Evolutionary conservation across 305 asterid genomes (phyloP).

Genomic region (Rubia tinctorum): DNA sequence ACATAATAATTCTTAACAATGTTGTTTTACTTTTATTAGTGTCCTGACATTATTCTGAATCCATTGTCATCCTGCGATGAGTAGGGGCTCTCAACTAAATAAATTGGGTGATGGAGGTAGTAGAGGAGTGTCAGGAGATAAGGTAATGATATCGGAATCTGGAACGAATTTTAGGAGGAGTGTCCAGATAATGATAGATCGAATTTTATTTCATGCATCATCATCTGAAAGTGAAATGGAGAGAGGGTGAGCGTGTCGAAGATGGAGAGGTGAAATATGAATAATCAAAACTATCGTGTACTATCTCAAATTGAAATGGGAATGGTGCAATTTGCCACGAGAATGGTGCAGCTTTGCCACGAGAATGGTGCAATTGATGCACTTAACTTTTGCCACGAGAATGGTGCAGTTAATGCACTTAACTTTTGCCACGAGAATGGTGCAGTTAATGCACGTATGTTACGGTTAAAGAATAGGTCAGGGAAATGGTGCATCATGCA

Average conservation of each 20-base stretch:
- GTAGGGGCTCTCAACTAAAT: constrained; percentile 65
- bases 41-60: constrained; percentile 29
- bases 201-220: constrained; percentile 23
- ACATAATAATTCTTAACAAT: too few species aligned
- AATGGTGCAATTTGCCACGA: neutral
- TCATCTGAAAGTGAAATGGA: neutral
- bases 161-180: too few species aligned
- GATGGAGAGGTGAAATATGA: neutral
- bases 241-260: too few species aligned
- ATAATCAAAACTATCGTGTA: neutral
- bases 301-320: neutral
- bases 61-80: constrained; percentile 50
- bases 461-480: neutral
- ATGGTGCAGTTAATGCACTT: too few species aligned
- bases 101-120: constrained; percentile 29
- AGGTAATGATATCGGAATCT: constrained; percentile 48
- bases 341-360: neutral
- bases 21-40: too few species aligned
- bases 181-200: too few species aligned
- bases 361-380: neutral
- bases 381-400: too few species aligned
- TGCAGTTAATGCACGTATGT: too few species aligned
- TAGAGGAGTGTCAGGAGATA: constrained; percentile 32
- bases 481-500: neutral
- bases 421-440: too few species aligned